Base-by-base conservation (phyloP, 805 yeast genomes). In the Barnettozyma wickerhamii region DNA sequence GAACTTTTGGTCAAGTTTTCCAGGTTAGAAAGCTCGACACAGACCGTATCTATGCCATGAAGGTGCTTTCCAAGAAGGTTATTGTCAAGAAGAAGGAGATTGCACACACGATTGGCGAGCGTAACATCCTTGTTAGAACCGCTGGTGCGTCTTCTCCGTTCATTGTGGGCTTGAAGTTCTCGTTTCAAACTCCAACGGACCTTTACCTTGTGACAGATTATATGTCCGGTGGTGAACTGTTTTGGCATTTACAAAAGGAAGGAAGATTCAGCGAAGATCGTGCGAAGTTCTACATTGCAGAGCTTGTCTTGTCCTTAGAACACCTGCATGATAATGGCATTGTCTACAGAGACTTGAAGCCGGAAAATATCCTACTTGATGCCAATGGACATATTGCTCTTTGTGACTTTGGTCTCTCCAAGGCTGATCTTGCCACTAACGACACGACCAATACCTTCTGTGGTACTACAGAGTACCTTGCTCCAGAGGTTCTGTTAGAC, bases 161-260 rank as follows among this genome's bases (percentile, higher is more conserved):
- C 61, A 88, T 93, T 59, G 97, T 93, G 33, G 96, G 96, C 0
- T 74, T 93, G 56, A 93, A 93, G 66, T 91, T 93, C 60, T 86
- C 96, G 1, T 93, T 93, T 65, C 99, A 93, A 68, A 93, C 99
- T 1, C 95, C 93, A 28, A 69, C 85, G 1, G 98, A 93, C 64
- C 71, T 93, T 47, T 93, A 90, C 60, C 71, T 93, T 45, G 96
- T 93, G 21, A 91, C 97, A 3, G 99, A 93, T 66, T 93, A 85
- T 66, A 91, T 93, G 98, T 81, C 93, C 34, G 99, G 99, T 32
- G 99, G 99, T 45, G 99, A 93, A 66, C 72, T 93, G 50, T 88
- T 88, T 60, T 89, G 95, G 95, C 96, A 93, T 66, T 72, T 93
- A 62, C 99, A 93, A 66, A 88, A 89, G 59, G 98, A 93, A 62